These are phyloP conservation scores for Fusarium sterilihyphosum DNA, from an alignment of 2,329 filamentous ascomycete species.

Conservation along the genomic window DNA sequence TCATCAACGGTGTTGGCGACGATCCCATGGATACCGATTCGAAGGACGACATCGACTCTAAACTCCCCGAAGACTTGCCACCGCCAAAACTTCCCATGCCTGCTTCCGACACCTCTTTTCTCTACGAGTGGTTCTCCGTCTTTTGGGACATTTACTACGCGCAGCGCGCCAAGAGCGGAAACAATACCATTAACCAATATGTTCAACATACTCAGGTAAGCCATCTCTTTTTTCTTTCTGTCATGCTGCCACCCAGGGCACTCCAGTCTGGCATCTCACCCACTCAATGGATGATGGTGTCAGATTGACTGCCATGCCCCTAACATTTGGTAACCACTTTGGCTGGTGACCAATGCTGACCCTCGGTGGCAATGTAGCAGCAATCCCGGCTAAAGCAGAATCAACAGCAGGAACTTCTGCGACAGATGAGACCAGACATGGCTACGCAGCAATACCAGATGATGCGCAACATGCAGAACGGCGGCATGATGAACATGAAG, in stretches of 20 bases:
- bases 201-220: constrained; percentile 79
- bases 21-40: constrained; percentile 84
- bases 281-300: constrained; percentile 10
- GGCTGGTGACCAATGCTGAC: constrained; percentile 35
- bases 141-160: constrained; percentile 97
- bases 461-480: constrained; percentile 74
- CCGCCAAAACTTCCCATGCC: constrained; percentile 74
- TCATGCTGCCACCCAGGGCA: constrained; percentile 20
- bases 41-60: constrained; percentile 79
- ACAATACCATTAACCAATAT: constrained; percentile 76
- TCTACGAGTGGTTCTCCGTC: constrained; percentile 97
- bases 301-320: constrained; percentile 24
- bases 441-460: constrained; percentile 67
- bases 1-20: constrained; percentile 74
- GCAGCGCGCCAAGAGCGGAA: constrained; percentile 76
- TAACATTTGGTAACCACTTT: constrained; percentile 37
- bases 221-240: constrained; percentile 33
- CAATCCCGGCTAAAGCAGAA: constrained; percentile 79
- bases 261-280: constrained; percentile 9
- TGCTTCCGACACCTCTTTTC: constrained; percentile 78
- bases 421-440: constrained; percentile 73
- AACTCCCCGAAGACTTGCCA: constrained; percentile 83
- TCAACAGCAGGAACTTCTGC: constrained; percentile 80
- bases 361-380: constrained; percentile 55
- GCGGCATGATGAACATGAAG: constrained; percentile 69